Conservation (phyloP, 805 yeast species). For the Wilhelminamyces savonicus region DNA sequence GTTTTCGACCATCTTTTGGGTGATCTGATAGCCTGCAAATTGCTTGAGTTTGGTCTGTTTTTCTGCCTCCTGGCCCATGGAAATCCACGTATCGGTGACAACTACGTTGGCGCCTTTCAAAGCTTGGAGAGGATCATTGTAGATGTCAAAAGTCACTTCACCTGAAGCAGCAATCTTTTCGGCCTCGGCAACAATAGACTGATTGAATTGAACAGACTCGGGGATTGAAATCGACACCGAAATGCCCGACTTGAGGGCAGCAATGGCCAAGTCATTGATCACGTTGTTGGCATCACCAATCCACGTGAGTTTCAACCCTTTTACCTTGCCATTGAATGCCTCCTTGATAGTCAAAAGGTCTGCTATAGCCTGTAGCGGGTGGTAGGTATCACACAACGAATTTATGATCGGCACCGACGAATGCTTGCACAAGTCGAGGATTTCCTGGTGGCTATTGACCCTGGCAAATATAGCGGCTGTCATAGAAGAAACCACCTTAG, state of each 20-base stretch:
- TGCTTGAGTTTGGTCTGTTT: conserved; percentile 65
- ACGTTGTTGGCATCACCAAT: conserved; percentile 96
- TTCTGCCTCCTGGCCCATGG: conserved; percentile 95
- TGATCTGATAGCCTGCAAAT: conserved; percentile 83
- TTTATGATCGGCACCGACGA: conserved; percentile 90
- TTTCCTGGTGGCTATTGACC: conserved; percentile 80
- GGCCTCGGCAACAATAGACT: conserved; percentile 50
- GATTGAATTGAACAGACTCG: conserved; percentile 56
- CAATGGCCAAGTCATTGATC: conserved; percentile 86
- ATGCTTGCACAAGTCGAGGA: conserved; percentile 67
- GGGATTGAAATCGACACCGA: conserved; percentile 84
- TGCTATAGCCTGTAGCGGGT: conserved; percentile 93
- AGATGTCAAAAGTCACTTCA: conserved; percentile 39
- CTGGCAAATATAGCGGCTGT: conserved; percentile 97
- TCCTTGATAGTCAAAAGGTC: conserved; percentile 86
- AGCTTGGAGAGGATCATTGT: conserved; percentile 73
- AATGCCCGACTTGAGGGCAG: conserved; percentile 79
- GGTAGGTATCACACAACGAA: conserved; percentile 87
- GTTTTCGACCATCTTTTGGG: conserved; percentile 49
- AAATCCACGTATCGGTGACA: conserved; percentile 95
- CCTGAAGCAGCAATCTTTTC: conserved; percentile 29
- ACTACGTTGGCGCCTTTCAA: conserved; percentile 69
- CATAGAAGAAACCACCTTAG: conserved; percentile 90
- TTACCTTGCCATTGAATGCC: conserved; percentile 41
- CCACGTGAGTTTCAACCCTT: conserved; percentile 82